Conservation (phyloP, 2,329 filamentous ascomycete genomes). For the Nigrospora osmanthi region DNA sequence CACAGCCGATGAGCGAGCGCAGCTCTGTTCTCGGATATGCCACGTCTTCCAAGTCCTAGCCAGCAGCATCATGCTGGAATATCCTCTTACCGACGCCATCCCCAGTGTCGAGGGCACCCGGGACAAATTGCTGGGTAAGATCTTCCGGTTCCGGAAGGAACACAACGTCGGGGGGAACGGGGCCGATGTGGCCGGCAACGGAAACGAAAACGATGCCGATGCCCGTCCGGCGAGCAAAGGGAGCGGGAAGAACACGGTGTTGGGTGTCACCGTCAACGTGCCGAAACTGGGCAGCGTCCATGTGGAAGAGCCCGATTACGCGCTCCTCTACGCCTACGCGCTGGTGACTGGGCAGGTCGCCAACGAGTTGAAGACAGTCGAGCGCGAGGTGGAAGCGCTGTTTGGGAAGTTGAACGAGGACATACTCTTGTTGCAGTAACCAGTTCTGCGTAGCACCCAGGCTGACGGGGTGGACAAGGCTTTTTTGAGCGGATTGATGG, state of each 20-base stretch:
- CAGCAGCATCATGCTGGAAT: constrained; percentile 88
- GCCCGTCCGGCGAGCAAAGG: neutral
- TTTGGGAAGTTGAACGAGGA: constrained; percentile 58
- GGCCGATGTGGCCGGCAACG: constrained; percentile 15
- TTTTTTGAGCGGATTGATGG: too few species aligned
- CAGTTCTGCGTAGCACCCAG: neutral
- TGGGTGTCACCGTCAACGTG: constrained; percentile 3
- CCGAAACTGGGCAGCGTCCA: constrained; percentile 23
- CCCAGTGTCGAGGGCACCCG: constrained; percentile 75
- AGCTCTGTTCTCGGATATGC: constrained; percentile 82
- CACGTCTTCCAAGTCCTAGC: constrained; percentile 84
- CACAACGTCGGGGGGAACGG: constrained; percentile 36
- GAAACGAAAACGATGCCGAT: neutral
- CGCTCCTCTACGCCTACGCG: constrained; percentile 85
- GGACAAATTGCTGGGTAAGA: constrained; percentile 76
- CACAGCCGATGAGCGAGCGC: constrained; percentile 69
- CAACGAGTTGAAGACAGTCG: constrained; percentile 53
- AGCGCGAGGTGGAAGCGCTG: constrained; percentile 52
- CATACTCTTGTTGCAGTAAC: constrained; percentile 45
- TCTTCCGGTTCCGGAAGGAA: constrained; percentile 77
- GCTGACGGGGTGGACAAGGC: too few species aligned
- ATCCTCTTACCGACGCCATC: constrained; percentile 81
- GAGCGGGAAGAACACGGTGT: neutral
- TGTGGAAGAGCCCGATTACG: constrained; percentile 74
- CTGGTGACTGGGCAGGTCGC: constrained; percentile 60